Percentiles rank a stretch among this genome's conserved stretches.
phyloP scores from a whole-genome alignment of 345 rosid species.

The Heritiera fomes region DNA sequence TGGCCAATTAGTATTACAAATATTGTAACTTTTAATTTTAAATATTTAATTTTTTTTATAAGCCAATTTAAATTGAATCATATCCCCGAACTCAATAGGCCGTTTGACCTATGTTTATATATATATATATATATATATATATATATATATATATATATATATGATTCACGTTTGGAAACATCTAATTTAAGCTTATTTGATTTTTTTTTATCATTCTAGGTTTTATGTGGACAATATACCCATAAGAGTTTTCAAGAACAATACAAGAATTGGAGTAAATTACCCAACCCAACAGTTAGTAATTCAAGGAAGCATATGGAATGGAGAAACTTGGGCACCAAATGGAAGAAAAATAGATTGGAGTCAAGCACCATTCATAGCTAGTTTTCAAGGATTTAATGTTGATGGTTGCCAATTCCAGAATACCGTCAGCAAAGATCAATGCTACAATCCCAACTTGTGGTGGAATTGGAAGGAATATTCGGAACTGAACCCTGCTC shows the following conservation, averaged over 20 bases:
- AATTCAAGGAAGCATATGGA: slow-evolving; percentile 59
- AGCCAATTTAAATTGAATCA: too few species aligned
- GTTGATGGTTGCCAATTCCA: slow-evolving; percentile 38
- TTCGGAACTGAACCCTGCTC: slow-evolving; percentile 25
- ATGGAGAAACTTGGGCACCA: slow-evolving; percentile 66
- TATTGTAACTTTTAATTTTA: too few species aligned
- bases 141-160: too few species aligned
- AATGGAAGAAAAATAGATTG: slow-evolving; percentile 50
- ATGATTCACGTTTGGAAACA: too few species aligned
- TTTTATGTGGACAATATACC: slow-evolving; percentile 62
- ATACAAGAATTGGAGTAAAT: slow-evolving; percentile 30
- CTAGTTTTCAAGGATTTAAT: slow-evolving; percentile 42
- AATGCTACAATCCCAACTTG: slow-evolving; percentile 35
- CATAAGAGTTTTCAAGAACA: slow-evolving; percentile 68
- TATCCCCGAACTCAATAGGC: too few species aligned
- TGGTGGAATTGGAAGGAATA: slow-evolving; percentile 57
- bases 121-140: too few species aligned
- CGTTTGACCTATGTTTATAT: too few species aligned
- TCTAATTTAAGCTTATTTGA: too few species aligned
- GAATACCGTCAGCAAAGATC: not conserved
- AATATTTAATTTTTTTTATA: too few species aligned
- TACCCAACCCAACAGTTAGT: slow-evolving; percentile 56
- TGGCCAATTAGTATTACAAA: too few species aligned
- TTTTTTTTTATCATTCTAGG: slow-evolving; percentile 21
- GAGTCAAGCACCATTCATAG: slow-evolving; percentile 55